A percentile compares a stretch with the other conserved stretches of the same genome.
Conservation (phyloP, 1,139 yeast species). For the Geotrichum candidum region DNA sequence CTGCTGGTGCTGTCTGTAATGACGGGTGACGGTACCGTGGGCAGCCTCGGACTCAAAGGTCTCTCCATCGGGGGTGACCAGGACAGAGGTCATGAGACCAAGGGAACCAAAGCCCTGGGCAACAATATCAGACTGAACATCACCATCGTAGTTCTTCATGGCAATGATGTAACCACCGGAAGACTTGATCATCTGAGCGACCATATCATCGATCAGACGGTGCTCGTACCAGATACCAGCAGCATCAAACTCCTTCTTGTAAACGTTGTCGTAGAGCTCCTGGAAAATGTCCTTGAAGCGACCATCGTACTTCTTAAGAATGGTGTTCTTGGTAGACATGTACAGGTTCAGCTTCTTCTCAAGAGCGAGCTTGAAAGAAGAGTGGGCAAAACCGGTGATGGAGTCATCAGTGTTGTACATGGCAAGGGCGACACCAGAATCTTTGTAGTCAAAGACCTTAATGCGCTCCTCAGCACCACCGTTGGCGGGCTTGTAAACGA, state of each 20-base stretch:
- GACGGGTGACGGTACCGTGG: slow-evolving; percentile 96
- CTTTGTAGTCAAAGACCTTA: slow-evolving; percentile 66
- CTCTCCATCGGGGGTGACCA: slow-evolving; percentile 91
- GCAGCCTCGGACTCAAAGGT: slow-evolving; percentile 96
- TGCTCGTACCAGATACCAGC: slow-evolving; percentile 91
- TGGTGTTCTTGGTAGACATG: slow-evolving; percentile 89
- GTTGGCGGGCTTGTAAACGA: slow-evolving; percentile 65
- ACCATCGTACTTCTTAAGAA: slow-evolving; percentile 88
- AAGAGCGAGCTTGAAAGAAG: slow-evolving; percentile 84
- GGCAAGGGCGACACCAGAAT: slow-evolving; percentile 80
- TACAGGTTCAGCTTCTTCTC: slow-evolving; percentile 72
- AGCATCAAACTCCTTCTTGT: slow-evolving; percentile 64
- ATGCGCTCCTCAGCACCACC: slow-evolving; percentile 56
- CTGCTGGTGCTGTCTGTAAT: slow-evolving; percentile 87
- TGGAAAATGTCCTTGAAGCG: slow-evolving; percentile 91
- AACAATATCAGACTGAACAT: slow-evolving; percentile 92
- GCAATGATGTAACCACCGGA: slow-evolving; percentile 93
- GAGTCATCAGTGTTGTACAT: slow-evolving; percentile 96
- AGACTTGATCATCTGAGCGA: slow-evolving; percentile 95
- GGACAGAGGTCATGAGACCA: slow-evolving; percentile 93
- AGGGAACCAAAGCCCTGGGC: slow-evolving; percentile 97
- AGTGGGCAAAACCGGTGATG: slow-evolving; percentile 81
- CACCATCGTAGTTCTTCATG: slow-evolving; percentile 95
- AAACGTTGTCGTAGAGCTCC: slow-evolving; percentile 64
- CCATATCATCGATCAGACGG: slow-evolving; percentile 96